Conservation (phyloP, 1,139 yeast species). For the Diutina catenulata region DNA sequence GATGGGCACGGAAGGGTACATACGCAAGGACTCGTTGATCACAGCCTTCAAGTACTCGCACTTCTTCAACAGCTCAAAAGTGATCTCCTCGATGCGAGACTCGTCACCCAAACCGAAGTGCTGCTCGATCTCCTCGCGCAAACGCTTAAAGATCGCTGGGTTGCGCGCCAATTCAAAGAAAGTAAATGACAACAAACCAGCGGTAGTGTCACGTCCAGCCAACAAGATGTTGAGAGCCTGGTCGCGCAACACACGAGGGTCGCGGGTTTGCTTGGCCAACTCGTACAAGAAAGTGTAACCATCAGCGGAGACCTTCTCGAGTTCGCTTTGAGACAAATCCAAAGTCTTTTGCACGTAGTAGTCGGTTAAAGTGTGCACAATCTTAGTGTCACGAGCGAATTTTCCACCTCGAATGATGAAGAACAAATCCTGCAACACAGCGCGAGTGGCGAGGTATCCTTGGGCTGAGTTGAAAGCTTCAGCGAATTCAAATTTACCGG, state of each 20-base stretch:
- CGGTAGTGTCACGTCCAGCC: conserved; percentile 52
- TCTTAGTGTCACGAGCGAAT: conserved; percentile 13
- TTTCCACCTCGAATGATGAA: conserved; percentile 7
- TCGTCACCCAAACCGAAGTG: conserved; percentile 27
- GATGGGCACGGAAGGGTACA: conserved; percentile 46
- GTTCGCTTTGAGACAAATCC: conserved; percentile 15
- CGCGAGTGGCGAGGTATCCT: conserved; percentile 7
- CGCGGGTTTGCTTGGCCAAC: conserved; percentile 37
- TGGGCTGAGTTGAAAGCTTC: conserved; percentile 9
- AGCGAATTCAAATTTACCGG: conserved; percentile 7
- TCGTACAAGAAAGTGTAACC: conserved; percentile 42
- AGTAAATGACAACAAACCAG: conserved; percentile 37
- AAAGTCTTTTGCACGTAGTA: conserved; percentile 18
- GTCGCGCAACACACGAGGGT: conserved; percentile 37
- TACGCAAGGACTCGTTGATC: conserved; percentile 38
- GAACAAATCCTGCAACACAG: conserved; percentile 8
- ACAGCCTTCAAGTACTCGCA: conserved; percentile 36
- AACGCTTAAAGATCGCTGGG: conserved; percentile 26
- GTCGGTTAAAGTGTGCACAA: conserved; percentile 24
- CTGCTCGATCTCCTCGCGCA: conserved; percentile 25
- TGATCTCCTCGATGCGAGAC: conserved; percentile 18
- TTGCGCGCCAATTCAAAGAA: conserved; percentile 35
- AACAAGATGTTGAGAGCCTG: conserved; percentile 40
- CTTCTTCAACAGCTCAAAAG: conserved; percentile 39
- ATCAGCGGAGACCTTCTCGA: conserved; percentile 24